Evolutionary conservation across 257 asterid species (phyloP).

Genomic region (Ophiorrhiza pumila): DNA sequence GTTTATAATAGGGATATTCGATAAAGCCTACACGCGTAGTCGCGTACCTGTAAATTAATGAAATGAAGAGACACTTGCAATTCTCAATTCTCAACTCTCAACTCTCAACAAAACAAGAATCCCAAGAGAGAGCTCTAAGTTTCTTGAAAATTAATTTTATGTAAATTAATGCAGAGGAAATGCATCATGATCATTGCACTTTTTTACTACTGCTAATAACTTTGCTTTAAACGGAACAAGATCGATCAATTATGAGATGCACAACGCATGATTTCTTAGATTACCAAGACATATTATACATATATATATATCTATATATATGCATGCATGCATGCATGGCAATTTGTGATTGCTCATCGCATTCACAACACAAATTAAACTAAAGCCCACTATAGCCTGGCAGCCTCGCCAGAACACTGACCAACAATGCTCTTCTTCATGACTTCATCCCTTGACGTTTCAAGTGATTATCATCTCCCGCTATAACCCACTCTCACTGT

Average conservation of each 20-base stretch:
- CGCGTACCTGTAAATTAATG: too few relatives aligned
- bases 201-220: too few relatives aligned
- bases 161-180: neutral
- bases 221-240: too few relatives aligned
- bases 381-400: neutral
- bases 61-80: too few relatives aligned
- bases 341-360: constrained; percentile 13
- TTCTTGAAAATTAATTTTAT: neutral
- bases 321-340: constrained; percentile 21
- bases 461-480: constrained; percentile 16
- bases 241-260: neutral
- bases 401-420: neutral
- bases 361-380: neutral
- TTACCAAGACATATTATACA: constrained; percentile 24
- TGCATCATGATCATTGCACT: too few relatives aligned
- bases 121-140: neutral
- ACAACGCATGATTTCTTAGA: constrained; percentile 10
- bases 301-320: too few relatives aligned
- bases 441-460: neutral
- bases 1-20: too few relatives aligned
- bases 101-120: neutral
- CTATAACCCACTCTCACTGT: constrained; percentile 9
- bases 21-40: too few relatives aligned
- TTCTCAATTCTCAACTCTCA: too few relatives aligned
- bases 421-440: neutral